These are phyloP conservation scores for Nicotiana tomentosiformis DNA, from an alignment of 257 asterid species.

Conservation along the genomic window DNA sequence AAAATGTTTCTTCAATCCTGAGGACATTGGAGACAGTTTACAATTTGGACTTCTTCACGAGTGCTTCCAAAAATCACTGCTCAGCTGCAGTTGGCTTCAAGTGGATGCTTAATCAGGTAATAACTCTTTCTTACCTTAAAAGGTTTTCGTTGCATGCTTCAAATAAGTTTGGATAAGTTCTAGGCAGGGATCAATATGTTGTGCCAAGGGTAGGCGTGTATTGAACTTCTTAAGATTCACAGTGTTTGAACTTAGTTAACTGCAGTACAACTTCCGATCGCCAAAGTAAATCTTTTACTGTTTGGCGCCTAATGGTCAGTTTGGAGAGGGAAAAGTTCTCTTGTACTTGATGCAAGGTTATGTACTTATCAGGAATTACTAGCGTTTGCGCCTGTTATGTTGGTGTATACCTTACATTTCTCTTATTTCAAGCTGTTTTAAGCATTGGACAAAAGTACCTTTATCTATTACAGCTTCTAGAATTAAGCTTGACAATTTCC, in stretches of 20 bases:
- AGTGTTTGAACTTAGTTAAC: neutral
- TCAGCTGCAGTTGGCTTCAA: constrained; percentile 91
- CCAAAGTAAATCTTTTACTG: neutral
- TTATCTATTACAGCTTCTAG: neutral
- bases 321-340: neutral
- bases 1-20: constrained; percentile 51
- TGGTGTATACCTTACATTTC: no score
- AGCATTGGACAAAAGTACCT: neutral
- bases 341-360: neutral
- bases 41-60: constrained; percentile 69
- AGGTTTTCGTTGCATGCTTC: neutral
- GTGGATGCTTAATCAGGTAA: constrained; percentile 98
- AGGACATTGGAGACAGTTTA: constrained; percentile 65
- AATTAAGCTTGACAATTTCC: neutral
- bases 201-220: neutral
- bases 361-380: neutral
- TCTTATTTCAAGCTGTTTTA: no score
- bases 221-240: neutral
- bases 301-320: neutral
- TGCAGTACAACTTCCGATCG: neutral
- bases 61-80: constrained; percentile 92
- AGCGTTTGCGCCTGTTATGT: no score
- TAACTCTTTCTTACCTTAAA: neutral
- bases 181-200: neutral
- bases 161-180: neutral